Conservation (phyloP, 441 rosid species). For the Erysimum pusillum region DNA sequence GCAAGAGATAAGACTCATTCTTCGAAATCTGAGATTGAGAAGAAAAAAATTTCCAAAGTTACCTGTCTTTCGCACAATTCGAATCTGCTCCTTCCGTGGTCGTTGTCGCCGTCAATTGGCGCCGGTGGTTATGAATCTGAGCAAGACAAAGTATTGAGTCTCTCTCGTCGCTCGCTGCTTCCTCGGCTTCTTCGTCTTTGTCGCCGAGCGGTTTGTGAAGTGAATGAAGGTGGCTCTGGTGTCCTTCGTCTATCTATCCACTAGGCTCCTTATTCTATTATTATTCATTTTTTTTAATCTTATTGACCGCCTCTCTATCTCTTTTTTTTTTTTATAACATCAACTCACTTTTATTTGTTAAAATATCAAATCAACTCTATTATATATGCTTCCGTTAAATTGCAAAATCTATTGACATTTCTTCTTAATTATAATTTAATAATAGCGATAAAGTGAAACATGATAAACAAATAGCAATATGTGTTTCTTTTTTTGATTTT, state of each 20-base stretch:
- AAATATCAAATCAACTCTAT: slow-evolving; percentile 9
- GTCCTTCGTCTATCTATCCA: slow-evolving; percentile 50
- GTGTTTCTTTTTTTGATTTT: not conserved
- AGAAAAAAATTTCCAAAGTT: not conserved
- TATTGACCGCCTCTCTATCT: slow-evolving; percentile 33
- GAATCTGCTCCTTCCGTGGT: slow-evolving; percentile 33
- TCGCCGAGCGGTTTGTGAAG: slow-evolving; percentile 54
- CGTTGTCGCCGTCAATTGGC: slow-evolving; percentile 13
- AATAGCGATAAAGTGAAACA: not conserved
- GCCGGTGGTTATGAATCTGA: slow-evolving; percentile 30
- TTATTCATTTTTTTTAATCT: not conserved
- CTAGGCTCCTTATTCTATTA: slow-evolving; percentile 46
- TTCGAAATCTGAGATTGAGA: slow-evolving; percentile 47
- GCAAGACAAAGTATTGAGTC: not conserved
- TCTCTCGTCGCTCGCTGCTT: slow-evolving; percentile 3
- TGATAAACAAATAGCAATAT: not conserved
- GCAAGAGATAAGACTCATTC: slow-evolving; percentile 24
- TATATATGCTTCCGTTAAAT: not conserved
- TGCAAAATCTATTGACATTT: not conserved
- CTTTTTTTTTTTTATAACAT: not conserved
- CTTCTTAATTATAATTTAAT: not conserved
- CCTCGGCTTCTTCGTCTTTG: slow-evolving; percentile 50
- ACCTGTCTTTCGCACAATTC: slow-evolving; percentile 40
- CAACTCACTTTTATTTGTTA: slow-evolving; percentile 5
- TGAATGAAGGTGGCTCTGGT: slow-evolving; percentile 49